Base-by-base conservation (phyloP, 805 yeast genomes). In the Yarrowia sp. region DNA sequence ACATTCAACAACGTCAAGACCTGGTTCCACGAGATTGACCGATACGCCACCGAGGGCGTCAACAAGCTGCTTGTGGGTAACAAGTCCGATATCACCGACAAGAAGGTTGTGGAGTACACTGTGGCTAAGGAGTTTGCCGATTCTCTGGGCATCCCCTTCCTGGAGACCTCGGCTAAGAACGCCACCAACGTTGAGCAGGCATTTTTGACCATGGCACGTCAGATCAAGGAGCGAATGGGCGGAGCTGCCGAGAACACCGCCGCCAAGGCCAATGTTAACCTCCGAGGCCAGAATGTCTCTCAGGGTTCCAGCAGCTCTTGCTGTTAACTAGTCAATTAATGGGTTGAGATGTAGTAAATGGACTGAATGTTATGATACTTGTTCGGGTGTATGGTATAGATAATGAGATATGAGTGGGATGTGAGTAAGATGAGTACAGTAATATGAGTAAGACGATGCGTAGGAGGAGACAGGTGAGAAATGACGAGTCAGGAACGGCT, bases 121-220 rank as follows among this genome's bases (percentile, higher is more conserved):
- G 92, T 90, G 62, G 98, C 98, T 40, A 92, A 93, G 81, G 98
- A 93, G 79, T 95, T 92, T 81, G 97, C 98, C 51, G 98, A 95
- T 76, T 89, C 96, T 44, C 83, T 91, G 75, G 95, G 90, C 68
- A 89, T 95, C 74, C 97, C 97, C 69, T 92, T 95, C 77, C 83
- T 95, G 78, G 99, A 95, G 80, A 95, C 99, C 11, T 89, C 96
- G 40, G 99, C 99, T 28, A 85, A 92, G 76, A 89, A 89, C 73
- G 89, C 97, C 36, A 91, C 97, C 66, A 95, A 95, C 75, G 99
- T 95, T 71, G 99, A 95, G 78, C 97, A 95, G 78, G 98, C 98
- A 12, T 95, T 95, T 80, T 86, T 90, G 82, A 92, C 97, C 70
- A 95, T 95, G 99, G 96, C 98, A 11, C 89, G 96, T 77, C 98